A percentile compares a stretch with the other conserved stretches of the same genome.
These are phyloP conservation scores for Alternaria solani DNA, from an alignment of 2,329 filamentous ascomycete genomes.

Conservation along the genomic window DNA sequence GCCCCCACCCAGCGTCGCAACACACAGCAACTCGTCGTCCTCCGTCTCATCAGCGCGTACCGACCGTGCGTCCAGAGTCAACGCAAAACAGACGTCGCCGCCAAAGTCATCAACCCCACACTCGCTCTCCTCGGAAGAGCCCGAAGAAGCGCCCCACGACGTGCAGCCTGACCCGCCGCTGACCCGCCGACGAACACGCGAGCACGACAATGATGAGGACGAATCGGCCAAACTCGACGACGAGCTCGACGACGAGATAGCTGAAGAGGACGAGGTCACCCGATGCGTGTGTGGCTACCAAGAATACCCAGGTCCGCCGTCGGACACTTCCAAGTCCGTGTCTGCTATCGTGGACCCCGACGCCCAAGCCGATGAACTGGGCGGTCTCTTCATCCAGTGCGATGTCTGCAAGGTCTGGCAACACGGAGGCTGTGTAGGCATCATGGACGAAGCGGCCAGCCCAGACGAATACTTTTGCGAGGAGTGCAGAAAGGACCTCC, in stretches of 20 bases:
- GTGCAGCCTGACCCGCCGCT: conserved; percentile 70
- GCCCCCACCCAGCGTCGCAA: conserved; percentile 69
- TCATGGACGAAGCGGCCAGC: conserved; percentile 90
- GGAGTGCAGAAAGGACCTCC: conserved; percentile 88
- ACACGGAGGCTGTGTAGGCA: conserved; percentile 95
- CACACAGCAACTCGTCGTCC: conserved; percentile 78
- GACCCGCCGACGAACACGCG: conserved; percentile 81
- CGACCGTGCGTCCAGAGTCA: conserved; percentile 76
- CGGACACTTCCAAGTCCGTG: conserved; percentile 63
- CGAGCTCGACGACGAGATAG: conserved; percentile 69
- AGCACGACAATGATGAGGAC: conserved; percentile 70
- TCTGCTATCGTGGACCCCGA: conserved; percentile 66
- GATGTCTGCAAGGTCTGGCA: conserved; percentile 99
- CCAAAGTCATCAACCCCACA: conserved; percentile 78
- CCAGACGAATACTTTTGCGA: conserved; percentile 99
- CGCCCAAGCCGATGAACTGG: conserved; percentile 73
- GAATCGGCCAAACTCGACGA: conserved; percentile 59
- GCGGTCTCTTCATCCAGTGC: conserved; percentile 97
- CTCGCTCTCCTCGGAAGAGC: conserved; percentile 74
- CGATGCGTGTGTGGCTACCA: conserved; percentile 93
- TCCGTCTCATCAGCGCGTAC: conserved; percentile 73
- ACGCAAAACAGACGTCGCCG: conserved; percentile 75
- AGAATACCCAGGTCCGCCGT: conserved; percentile 85
- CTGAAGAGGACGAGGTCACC: conserved; percentile 83
- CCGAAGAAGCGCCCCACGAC: conserved; percentile 63